Base-by-base conservation (phyloP, 2,329 filamentous ascomycete genomes). In the Ophiostoma australiae region DNA sequence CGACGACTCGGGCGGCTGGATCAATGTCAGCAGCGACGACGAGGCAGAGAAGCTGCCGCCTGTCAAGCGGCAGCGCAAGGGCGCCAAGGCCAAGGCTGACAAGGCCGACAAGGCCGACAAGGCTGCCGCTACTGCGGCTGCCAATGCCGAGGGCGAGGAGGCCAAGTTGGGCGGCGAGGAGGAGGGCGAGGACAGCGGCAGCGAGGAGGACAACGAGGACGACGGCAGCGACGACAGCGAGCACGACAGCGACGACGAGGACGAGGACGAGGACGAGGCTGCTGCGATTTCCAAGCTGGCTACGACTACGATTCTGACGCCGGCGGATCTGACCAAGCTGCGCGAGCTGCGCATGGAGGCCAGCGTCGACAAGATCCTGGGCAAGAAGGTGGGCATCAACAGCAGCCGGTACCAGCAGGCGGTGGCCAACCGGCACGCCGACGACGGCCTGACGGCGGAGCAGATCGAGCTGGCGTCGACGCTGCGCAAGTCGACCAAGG, bases 321-420 rank as follows among this genome's bases (percentile, higher is more conserved):
- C 95, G 0, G 95, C 95, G 15, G 95, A 99, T 80, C 86, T 98
- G n/a, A 90, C 92, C 75, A 98, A 98, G 79, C 89, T 99, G 27
- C 89, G 92, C 73, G 94, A 97, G 80, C 89, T 99, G 33, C 91
- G 92, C 67, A 84, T 91, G 68, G 84, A 90, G 63, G 88, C 92
- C 27, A 86, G 87, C 48, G 82, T 98, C 67, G 88, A 91, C 74
- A 90, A 91, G 73, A 84, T 83, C 68, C 81, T 87, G 78, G 85
- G 82, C 73, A 80, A 75, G 73, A 68, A 68, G 68, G 69, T 66
- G 13, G 65, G 41, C 23, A 65, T 67, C 23, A 73, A 72, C 35
- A 78, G 80, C 72, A 86, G 84, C 78, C 73, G 73, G 15, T 81
- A 83, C 70, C 80, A 82, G 76, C 80, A 86, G 76, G 80, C 85